Evolutionary conservation across 2,329 filamentous ascomycete species (phyloP).

Genomic region (Apiospora sp.): DNA sequence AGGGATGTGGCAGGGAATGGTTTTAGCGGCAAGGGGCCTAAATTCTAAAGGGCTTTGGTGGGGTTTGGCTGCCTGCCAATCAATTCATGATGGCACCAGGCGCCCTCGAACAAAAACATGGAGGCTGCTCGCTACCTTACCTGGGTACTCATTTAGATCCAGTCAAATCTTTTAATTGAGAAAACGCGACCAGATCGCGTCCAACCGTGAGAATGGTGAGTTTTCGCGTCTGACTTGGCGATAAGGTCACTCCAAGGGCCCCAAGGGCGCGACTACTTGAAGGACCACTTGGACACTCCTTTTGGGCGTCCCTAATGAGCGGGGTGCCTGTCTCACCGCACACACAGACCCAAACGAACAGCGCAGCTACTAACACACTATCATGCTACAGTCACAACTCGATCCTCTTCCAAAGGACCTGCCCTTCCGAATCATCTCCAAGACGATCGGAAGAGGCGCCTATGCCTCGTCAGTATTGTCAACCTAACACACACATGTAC

Average conservation of each 20-base stretch:
- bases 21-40: slow-evolving; percentile 5
- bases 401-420: slow-evolving; percentile 85
- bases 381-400: slow-evolving; percentile 80
- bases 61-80: slow-evolving; percentile 20
- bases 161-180: slow-evolving; percentile 17
- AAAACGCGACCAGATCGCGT: slow-evolving; percentile 6
- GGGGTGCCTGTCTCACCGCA: slow-evolving; percentile 5
- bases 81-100: slow-evolving; percentile 13
- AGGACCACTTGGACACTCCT: neutral
- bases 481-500: slow-evolving; percentile 29
- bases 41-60: slow-evolving; percentile 12
- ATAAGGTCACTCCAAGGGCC: neutral
- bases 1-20: neutral
- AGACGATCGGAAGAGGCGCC: slow-evolving; percentile 94
- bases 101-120: slow-evolving; percentile 18
- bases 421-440: slow-evolving; percentile 93
- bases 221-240: slow-evolving; percentile 16
- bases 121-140: slow-evolving; percentile 4
- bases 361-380: slow-evolving; percentile 36
- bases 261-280: neutral
- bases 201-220: slow-evolving; percentile 1
- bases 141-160: neutral
- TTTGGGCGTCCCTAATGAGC: slow-evolving; percentile 12
- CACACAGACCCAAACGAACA: neutral
- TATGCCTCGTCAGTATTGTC: slow-evolving; percentile 83